Conservation (phyloP, 2,329 filamentous ascomycete species). For the Calonectria crousiana region DNA sequence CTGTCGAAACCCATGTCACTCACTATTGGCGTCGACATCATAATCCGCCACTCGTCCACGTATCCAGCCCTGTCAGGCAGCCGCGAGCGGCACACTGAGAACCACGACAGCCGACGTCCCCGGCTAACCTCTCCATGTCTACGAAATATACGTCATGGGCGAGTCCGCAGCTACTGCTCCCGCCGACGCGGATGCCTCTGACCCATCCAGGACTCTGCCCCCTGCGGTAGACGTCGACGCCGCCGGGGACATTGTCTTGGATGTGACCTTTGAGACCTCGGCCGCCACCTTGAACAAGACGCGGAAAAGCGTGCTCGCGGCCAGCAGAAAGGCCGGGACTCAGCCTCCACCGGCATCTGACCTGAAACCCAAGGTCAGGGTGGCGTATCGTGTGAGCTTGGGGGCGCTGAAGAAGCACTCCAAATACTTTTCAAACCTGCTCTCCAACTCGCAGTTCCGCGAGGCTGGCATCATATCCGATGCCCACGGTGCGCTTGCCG, state of each 20-base stretch:
- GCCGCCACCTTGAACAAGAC: conserved; percentile 61
- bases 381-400: conserved; percentile 72
- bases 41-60: conserved; percentile 4
- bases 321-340: conserved; percentile 45
- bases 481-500: conserved; percentile 62
- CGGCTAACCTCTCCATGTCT: conserved; percentile 39
- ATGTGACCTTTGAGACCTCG: conserved; percentile 74
- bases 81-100: conserved; percentile 12
- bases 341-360: conserved; percentile 44
- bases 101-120: conserved; percentile 1
- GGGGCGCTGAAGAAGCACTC: conserved; percentile 70
- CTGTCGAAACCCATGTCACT: conserved; percentile 1
- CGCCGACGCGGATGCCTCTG: conserved; percentile 46
- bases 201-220: conserved; percentile 45
- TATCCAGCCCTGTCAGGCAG: neutral
- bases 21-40: neutral
- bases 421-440: conserved; percentile 76
- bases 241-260: conserved; percentile 74
- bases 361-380: conserved; percentile 53
- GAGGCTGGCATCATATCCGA: conserved; percentile 70
- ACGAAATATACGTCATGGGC: conserved; percentile 43
- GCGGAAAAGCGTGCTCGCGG: conserved; percentile 53
- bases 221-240: conserved; percentile 64
- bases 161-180: conserved; percentile 47
- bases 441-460: conserved; percentile 72